Conservation (phyloP, 2,329 filamentous ascomycete species). For the Apiospora pterosperma region DNA sequence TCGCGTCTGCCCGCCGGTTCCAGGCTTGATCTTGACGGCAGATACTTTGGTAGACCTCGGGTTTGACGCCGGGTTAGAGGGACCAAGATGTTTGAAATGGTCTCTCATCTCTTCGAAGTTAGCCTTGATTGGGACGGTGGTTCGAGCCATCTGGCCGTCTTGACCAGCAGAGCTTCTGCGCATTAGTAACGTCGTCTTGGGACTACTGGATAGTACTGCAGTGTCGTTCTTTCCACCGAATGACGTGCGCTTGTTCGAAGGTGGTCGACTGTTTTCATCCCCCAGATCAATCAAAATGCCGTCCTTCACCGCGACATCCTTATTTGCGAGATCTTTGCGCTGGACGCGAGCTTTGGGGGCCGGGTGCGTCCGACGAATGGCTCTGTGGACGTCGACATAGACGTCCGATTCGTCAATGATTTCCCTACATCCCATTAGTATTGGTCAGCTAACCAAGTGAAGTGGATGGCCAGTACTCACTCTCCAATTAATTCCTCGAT, state of each 20-base stretch:
- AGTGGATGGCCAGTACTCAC: constrained; percentile 49
- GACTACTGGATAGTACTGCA: constrained; percentile 39
- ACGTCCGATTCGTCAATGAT: constrained; percentile 99
- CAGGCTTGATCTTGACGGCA: constrained; percentile 65
- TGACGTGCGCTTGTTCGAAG: constrained; percentile 29
- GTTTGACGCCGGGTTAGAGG: constrained; percentile 63
- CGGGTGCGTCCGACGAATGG: constrained; percentile 82
- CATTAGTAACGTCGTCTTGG: constrained; percentile 57
- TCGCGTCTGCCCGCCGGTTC: constrained; percentile 19
- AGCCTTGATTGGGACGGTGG: constrained; percentile 53
- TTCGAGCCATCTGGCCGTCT: constrained; percentile 47
- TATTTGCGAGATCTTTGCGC: constrained; percentile 32
- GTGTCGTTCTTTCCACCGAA: constrained; percentile 34
- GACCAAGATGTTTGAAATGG: constrained; percentile 62
- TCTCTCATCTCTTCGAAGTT: constrained; percentile 61
- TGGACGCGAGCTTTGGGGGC: constrained; percentile 70
- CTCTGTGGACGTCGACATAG: constrained; percentile 97
- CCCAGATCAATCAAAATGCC: constrained; percentile 40
- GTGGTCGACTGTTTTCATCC: constrained; percentile 24
- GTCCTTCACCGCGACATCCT: constrained; percentile 23
- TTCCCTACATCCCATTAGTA: constrained; percentile 56
- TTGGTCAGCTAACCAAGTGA: background rate
- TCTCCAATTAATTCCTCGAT: constrained; percentile 99
- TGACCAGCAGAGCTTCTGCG: constrained; percentile 53
- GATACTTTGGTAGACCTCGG: constrained; percentile 60